Evolutionary conservation across 2,329 filamentous ascomycete species (phyloP).

Genomic region (Beauveria australis): DNA sequence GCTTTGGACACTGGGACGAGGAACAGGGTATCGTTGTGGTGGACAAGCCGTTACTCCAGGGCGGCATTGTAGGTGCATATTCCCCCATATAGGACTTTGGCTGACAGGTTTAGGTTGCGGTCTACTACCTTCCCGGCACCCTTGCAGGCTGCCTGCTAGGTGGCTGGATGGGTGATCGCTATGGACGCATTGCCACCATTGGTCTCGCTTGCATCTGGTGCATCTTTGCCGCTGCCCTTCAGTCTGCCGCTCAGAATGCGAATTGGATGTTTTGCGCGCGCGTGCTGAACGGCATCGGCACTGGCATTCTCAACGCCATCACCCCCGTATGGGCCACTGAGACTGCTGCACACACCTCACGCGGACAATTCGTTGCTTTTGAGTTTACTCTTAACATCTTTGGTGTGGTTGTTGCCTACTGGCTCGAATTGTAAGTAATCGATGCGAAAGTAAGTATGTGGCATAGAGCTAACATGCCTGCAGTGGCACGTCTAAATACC

Average conservation of each 20-base stretch:
- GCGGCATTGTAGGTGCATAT: conserved; percentile 19
- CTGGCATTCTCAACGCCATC: conserved; percentile 62
- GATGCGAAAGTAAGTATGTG: not conserved
- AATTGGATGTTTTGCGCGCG: conserved; percentile 59
- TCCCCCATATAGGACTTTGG: not conserved
- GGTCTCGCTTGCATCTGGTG: conserved; percentile 50
- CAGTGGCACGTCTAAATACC: conserved; percentile 50
- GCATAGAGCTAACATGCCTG: not conserved
- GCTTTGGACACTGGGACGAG: conserved; percentile 50
- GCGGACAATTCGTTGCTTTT: conserved; percentile 61
- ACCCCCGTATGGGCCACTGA: conserved; percentile 66
- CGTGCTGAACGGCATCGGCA: conserved; percentile 52
- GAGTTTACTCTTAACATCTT: conserved; percentile 70
- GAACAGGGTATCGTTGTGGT: conserved; percentile 44
- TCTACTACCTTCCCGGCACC: conserved; percentile 44
- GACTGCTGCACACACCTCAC: conserved; percentile 57
- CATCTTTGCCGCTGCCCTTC: conserved; percentile 53
- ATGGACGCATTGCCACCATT: conserved; percentile 57
- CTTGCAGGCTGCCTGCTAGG: conserved; percentile 55
- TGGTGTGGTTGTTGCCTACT: conserved; percentile 53
- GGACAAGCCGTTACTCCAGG: conserved; percentile 36
- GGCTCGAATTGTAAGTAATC: conserved; percentile 40
- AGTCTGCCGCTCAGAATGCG: conserved; percentile 57
- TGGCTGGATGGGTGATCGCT: conserved; percentile 55
- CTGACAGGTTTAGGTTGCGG: conserved; percentile 15